Base-by-base conservation (phyloP, 2,329 filamentous ascomycete species). In the Ophiocordyceps polyrhachis-furcata region DNA sequence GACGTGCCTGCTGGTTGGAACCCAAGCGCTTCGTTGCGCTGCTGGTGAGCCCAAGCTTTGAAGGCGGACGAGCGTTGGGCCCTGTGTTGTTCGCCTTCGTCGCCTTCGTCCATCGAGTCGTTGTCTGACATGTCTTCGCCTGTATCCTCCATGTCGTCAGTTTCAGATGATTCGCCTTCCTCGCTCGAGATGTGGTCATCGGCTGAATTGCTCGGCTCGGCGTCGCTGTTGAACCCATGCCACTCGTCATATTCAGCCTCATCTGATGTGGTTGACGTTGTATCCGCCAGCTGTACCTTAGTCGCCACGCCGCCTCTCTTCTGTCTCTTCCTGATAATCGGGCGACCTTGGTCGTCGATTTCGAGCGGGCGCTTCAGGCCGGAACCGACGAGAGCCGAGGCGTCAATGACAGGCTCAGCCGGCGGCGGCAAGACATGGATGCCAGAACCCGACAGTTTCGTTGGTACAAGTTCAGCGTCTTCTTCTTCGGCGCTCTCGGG, bases 301-400 rank as follows among this genome's bases (percentile, higher is more conserved):
- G 70, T 70, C 49, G 71, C 70, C 15, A 79, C 63, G 5, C 74
- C 70, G 58, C 79, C 69, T 61, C 80, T 71, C 52, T 81, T 81
- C 60, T 89, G 87, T 44, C 86, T 74, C 58, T 86, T 91, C 56
- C 83, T 81, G 44, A 96, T 76, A 3, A 94, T 68, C 0, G 89
- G 91, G 45, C 76, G 77, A 7, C 89, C 86, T 47, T 81, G 76
- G 1, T 84, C 78, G 49, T 85, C 86, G 11, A 86, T 52, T 41
- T 93, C 83, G 12, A 98, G 67, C 1, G 88, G 86, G 40, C 88
- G 74, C 60, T 96, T 96, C 47, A 98, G 62, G 7, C 91, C 91
- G 48, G 79, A 81, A 19, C 91, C 91, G 44, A 76, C 44, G 12
- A 46, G n/a, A 45, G 48, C 45, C 32, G 40, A 17, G 37, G 28